Base-by-base conservation (phyloP, 1,284 basidiomycete genomes). In the Gomphus sp. region DNA sequence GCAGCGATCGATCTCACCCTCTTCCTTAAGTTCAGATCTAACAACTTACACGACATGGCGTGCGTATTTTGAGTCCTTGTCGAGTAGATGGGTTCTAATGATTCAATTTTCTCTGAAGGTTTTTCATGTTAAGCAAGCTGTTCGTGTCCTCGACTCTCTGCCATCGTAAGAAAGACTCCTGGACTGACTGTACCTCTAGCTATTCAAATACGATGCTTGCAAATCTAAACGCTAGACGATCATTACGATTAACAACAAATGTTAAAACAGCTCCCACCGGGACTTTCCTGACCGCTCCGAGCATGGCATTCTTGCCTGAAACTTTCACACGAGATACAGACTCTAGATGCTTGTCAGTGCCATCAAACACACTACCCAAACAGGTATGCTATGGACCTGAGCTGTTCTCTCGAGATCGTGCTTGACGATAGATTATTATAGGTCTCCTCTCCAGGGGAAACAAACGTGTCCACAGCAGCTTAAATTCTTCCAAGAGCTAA, bases 191-290 rank as follows among this genome's bases (percentile, higher is more conserved):
- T 11, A 1, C n/a, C 16, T 18, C 34, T 33, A 57, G 55, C 16
- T 57, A 51, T 49, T 51, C 55, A 47, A 57, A 49, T 45, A 57
- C 55, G 10, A 16, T 49, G 31, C 55, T 57, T 12, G 55, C 55
- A 12, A 57, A 57, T 14, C 31, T 57, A 47, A 57, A 57, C 37
- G 45, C 52, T 53, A 36, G 52, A 36, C 22, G 41, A 12, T 53
- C 36, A n/a, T 22, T 53, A 3, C 28, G 28, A 11, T 33, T 34
- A n/a, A 34, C 2, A 33, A 31, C 16, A 31, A n/a, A 50, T 34
- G 11, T 50, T n/a, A 31, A 34, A 9, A 16, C 28, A 18, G 12
- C 8, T n/a, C n/a, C 49, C 16, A 50, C 49, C 14, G 12, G 31
- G 2, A n/a, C 49, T 14, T 28, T 50, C 49, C 31, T 50, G 14